Evolutionary conservation across 441 rosid species (phyloP).

Genomic region (Oxalis stricta): DNA sequence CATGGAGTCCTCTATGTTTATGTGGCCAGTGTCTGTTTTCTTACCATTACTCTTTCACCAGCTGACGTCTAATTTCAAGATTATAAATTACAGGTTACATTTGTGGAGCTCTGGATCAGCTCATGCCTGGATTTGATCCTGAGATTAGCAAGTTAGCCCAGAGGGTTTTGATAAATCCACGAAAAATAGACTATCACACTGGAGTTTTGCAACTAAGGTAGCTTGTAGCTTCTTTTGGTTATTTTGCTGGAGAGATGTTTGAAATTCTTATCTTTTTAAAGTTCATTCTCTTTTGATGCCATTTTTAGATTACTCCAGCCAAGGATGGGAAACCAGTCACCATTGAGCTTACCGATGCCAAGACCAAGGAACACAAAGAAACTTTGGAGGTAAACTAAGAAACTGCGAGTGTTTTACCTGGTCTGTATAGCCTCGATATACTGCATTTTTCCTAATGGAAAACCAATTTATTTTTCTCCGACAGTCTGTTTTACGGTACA

Average conservation of each 20-base stretch:
- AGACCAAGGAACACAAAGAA: slow-evolving; percentile 81
- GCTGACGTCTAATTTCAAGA: slow-evolving; percentile 4
- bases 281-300: slow-evolving; percentile 5
- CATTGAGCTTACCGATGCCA: slow-evolving; percentile 95
- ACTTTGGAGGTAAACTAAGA: slow-evolving; percentile 60
- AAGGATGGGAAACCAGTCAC: slow-evolving; percentile 85
- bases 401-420: too few species aligned
- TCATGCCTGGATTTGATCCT: slow-evolving; percentile 99
- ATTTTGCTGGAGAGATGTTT: neutral
- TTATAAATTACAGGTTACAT: slow-evolving; percentile 53
- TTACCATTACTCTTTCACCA: neutral
- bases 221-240: neutral
- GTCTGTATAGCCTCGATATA: too few species aligned
- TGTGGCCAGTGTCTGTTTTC: neutral
- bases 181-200: slow-evolving; percentile 83
- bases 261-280: neutral
- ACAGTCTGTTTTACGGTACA: neutral
- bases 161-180: slow-evolving; percentile 82
- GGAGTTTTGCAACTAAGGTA: slow-evolving; percentile 94
- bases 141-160: slow-evolving; percentile 96
- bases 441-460: neutral
- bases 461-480: neutral
- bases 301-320: slow-evolving; percentile 80
- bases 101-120: slow-evolving; percentile 94
- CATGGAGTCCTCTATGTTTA: too few species aligned